Conservation (phyloP, 2,329 filamentous ascomycete species). For the Taxawa tesnikishii region DNA sequence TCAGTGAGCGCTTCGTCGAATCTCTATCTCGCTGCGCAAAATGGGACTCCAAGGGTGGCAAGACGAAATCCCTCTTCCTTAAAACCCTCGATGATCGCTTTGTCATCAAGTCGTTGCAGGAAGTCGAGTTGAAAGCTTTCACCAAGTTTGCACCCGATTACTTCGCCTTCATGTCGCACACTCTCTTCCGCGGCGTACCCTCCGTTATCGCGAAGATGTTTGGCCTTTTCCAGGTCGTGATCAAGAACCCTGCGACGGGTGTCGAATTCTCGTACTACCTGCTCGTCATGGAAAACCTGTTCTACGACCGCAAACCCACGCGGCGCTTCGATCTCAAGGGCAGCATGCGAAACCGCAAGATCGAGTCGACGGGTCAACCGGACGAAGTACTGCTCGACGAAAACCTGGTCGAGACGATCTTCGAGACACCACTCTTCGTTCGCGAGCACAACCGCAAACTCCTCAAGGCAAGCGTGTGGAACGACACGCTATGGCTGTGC, state of each 20-base stretch:
- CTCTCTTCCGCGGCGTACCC: conserved; percentile 81
- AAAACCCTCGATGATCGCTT: conserved; percentile 94
- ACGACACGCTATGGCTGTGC: conserved; percentile 90
- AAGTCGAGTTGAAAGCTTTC: conserved; percentile 87
- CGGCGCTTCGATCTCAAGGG: conserved; percentile 83
- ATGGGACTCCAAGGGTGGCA: conserved; percentile 96
- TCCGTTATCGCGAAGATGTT: conserved; percentile 99
- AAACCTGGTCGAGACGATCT: conserved; percentile 98
- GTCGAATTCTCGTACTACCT: conserved; percentile 92
- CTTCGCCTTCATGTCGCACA: conserved; percentile 94
- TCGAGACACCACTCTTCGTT: conserved; percentile 88
- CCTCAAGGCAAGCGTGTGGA: conserved; percentile 84
- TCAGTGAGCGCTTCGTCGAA: conserved; percentile 87
- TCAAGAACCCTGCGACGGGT: conserved; percentile 86
- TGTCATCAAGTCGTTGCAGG: conserved; percentile 80
- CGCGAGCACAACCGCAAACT: conserved; percentile 94
- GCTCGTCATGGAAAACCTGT: conserved; percentile 92
- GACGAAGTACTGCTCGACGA: conserved; percentile 95
- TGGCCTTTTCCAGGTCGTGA: conserved; percentile 92
- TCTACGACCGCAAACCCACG: conserved; percentile 84
- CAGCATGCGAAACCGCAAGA: conserved; percentile 96
- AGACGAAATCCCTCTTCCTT: conserved; percentile 93
- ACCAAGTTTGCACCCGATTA: conserved; percentile 92
- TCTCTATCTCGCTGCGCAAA: conserved; percentile 90
- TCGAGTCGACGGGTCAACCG: conserved; percentile 86